Evolutionary conservation across 768 basidiomycete species (phyloP), one percentile per base, ranked within the genome.

Genomic region (Ramaria rubella): DNA sequence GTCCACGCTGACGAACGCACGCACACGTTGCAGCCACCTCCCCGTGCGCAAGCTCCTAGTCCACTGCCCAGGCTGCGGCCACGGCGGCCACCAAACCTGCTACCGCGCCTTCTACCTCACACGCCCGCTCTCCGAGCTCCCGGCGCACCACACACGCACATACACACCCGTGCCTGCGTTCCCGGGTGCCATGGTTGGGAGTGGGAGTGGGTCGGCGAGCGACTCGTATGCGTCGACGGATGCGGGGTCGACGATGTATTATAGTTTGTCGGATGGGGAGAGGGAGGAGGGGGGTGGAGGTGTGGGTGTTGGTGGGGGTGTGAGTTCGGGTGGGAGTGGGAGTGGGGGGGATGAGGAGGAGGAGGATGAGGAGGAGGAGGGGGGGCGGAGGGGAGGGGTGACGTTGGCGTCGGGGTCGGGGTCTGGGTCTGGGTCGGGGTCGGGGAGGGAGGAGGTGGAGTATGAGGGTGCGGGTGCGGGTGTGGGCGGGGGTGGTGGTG

Each of bases 1-100:
- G n/a, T n/a, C 34, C 12, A 34, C 15, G 40, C 26, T 52, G 38
- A 54, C 43, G 52, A 49, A 15, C 33, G 26, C 49, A 31, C n/a
- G n/a, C 21, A 51, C 9, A 54, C 55, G 58, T 49, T 21, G 3
- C 59, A 91, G 90, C 67, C 90, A 82, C 54, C 79, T 92, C 27
- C 90, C 90, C 3, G 87, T 91, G 15, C 81, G 79, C 27, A 72
- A 79, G 0, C 72, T 90, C 4, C 69, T 88, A 2, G 86, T 90
- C 65, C 82, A 84, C 51, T 92, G 90, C 66, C 77, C 86, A 0
- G 70, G 86, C 1, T 93, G 90, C 65, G 71, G 78, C 42, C 90
- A 93, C 59, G 90, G 90, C 0, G 90, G 90, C 0, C 90, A 93
- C 61, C 85, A 86, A 61, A 75, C 78, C 19, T 93, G 90, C 69